Percentiles rank a stretch among this genome's conserved stretches.
Conservation (phyloP, 2,329 filamentous ascomycete genomes). For the Exophiala xenobiotica region DNA sequence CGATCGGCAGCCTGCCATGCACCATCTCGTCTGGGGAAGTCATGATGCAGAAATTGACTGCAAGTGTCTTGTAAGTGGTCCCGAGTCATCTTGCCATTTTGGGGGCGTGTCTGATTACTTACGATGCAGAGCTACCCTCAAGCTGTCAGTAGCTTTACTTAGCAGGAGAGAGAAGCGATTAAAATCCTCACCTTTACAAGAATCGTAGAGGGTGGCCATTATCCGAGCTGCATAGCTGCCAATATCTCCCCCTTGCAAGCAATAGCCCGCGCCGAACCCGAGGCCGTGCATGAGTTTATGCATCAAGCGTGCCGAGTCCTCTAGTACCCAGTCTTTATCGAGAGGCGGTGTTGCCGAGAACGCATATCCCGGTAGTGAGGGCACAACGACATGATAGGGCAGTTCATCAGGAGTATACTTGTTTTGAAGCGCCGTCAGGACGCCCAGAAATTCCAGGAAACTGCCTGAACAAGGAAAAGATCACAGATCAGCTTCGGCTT, state of each 20-base stretch:
- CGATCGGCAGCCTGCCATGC: not conserved
- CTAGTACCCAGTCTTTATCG: slow-evolving; percentile 42
- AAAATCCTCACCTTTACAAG: slow-evolving; percentile 43
- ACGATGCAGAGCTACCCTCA: no score
- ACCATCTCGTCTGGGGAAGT: not conserved
- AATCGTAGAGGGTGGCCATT: slow-evolving; percentile 43
- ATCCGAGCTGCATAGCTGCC: slow-evolving; percentile 47
- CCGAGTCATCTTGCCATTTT: no score
- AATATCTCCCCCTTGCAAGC: slow-evolving; percentile 59
- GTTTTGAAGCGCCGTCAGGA: slow-evolving; percentile 47
- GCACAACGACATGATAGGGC: slow-evolving; percentile 59
- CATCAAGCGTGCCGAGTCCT: slow-evolving; percentile 46
- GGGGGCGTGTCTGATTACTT: no score
- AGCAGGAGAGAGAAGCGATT: not conserved
- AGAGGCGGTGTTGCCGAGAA: slow-evolving; percentile 51
- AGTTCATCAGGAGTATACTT: slow-evolving; percentile 51
- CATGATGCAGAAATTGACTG: slow-evolving; percentile 18
- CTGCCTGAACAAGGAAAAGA: not conserved
- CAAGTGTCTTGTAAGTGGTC: no score
- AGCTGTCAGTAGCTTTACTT: no score
- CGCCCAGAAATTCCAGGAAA: slow-evolving; percentile 57
- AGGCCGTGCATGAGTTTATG: slow-evolving; percentile 54
- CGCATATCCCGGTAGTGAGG: slow-evolving; percentile 56
- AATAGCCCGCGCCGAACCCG: slow-evolving; percentile 53
- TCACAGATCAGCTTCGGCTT: no score